phyloP scores from a whole-genome alignment of 768 basidiomycete species.

The Mycena albidolilacea region DNA sequence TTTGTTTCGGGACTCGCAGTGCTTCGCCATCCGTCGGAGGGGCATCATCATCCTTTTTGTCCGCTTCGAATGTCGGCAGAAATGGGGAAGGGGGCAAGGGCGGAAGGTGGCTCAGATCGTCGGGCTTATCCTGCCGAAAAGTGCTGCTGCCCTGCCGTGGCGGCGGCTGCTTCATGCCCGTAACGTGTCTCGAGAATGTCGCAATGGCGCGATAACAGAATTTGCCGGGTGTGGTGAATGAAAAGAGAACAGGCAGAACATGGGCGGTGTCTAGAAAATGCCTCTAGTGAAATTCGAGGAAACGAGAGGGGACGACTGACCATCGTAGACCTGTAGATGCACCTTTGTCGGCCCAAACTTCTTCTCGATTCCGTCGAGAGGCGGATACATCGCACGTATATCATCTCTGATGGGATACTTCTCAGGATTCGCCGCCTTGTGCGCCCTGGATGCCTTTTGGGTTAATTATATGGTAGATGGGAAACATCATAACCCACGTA shows the following conservation, averaged over 20 bases:
- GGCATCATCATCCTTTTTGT: background rate
- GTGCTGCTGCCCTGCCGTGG: conserved; percentile 31
- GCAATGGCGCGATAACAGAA: conserved; percentile 87
- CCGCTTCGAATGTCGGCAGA: conserved; percentile 1
- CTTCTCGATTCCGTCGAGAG: conserved; percentile 67
- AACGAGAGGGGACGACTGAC: conserved; percentile 53
- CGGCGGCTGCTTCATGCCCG: conserved; percentile 57
- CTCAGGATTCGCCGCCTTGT: conserved; percentile 91
- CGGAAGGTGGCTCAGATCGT: conserved; percentile 33
- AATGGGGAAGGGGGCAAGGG: conserved; percentile 34
- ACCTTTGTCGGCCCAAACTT: conserved; percentile 79
- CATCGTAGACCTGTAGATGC: conserved; percentile 95
- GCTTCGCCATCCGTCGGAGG: background rate
- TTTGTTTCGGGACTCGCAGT: conserved; percentile 7
- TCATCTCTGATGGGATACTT: conserved; percentile 68
- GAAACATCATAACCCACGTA: conserved; percentile 61
- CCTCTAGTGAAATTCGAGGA: conserved; percentile 43
- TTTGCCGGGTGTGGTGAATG: conserved; percentile 84
- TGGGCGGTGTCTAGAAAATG: conserved; percentile 73
- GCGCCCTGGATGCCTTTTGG: conserved; percentile 69
- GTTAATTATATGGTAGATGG: background rate
- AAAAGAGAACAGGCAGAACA: conserved; percentile 79
- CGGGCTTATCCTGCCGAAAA: conserved; percentile 22
- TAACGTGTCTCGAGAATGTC: conserved; percentile 76
- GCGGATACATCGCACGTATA: conserved; percentile 68